Base-by-base conservation (phyloP, 2,329 filamentous ascomycete genomes). In the Fusarium fracticaudum region DNA sequence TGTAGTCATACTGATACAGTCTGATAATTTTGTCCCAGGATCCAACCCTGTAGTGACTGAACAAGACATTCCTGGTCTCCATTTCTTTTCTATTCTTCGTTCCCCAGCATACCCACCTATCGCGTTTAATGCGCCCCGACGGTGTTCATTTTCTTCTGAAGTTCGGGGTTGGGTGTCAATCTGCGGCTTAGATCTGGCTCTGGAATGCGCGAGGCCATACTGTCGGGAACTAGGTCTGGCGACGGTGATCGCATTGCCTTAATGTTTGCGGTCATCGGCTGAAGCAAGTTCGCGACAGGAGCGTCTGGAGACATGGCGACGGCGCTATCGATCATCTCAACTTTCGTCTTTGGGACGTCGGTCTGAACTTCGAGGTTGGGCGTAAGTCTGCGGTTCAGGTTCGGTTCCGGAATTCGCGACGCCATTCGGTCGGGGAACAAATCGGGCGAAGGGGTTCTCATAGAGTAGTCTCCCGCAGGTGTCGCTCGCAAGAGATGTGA, bases 401-500 rank as follows among this genome's bases (percentile, higher is more conserved):
- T 81, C 15, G 86, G 85, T 64, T 88, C 86, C 15, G 86, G 84
- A 45, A 90, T 86, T 60, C 89, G 86, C 64, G 88, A 87, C 12
- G 87, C 88, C 89, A 91, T 91, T 60, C 89, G 85, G 77, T 91
- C 90, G 18, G 89, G 89, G n/a, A 91, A 79, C 53, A 91, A 82
- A 53, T 91, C 90, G 2, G 88, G 88, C 8, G 89, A 90, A 33
- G 87, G 84, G 29, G 88, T 89, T 44, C 89, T 84, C 38, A 89
- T 76, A 9, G 86, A 86, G 73, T 88, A 89, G 76, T 90, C 88
- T 10, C 84, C 86, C 5, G 87, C 87, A 5, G 89, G 89, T 18
- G 86, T 87, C 37, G 86, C 85, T n/a, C 86, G 85, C 17, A 90
- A 81, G 17, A 90, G 84, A 44, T 85, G 85, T 6, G 87, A 88